Percentiles rank a stretch among this genome's conserved stretches.
Evolutionary conservation across 1,284 basidiomycete species (phyloP).

Genomic region (Cryptococcus sp.): DNA sequence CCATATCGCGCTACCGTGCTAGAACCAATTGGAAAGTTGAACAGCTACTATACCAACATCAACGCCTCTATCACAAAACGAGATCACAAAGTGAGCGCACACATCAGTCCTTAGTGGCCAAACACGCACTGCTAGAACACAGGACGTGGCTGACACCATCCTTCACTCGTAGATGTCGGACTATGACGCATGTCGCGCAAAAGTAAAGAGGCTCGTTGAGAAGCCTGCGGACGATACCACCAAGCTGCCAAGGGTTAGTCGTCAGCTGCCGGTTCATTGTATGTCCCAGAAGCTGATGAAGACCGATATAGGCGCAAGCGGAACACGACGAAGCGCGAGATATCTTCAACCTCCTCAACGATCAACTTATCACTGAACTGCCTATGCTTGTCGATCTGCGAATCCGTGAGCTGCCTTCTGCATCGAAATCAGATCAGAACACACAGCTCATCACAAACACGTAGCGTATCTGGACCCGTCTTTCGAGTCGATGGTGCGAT

Average conservation of each 20-base stretch:
- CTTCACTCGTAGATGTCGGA: slow-evolving; percentile 71
- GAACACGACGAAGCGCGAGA: slow-evolving; percentile 92
- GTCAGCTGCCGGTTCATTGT: not conserved
- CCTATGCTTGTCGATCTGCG: slow-evolving; percentile 92
- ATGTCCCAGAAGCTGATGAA: slow-evolving; percentile 3
- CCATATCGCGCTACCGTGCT: slow-evolving; percentile 93
- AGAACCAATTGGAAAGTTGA: slow-evolving; percentile 94
- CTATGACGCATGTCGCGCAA: slow-evolving; percentile 89
- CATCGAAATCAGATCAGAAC: not conserved
- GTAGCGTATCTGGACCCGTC: slow-evolving; percentile 87
- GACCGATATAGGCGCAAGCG: slow-evolving; percentile 67
- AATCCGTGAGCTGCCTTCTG: slow-evolving; percentile 63
- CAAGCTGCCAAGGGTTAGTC: slow-evolving; percentile 76
- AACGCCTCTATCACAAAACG: slow-evolving; percentile 94
- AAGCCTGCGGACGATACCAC: slow-evolving; percentile 93
- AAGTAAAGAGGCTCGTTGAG: slow-evolving; percentile 82
- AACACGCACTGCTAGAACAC: too few species aligned
- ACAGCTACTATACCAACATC: slow-evolving; percentile 89
- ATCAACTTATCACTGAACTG: slow-evolving; percentile 85
- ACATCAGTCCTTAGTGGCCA: too few species aligned
- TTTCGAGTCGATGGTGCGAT: slow-evolving; percentile 98
- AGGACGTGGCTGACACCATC: too few species aligned
- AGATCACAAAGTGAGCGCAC: slow-evolving; percentile 79
- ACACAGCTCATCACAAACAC: slow-evolving; percentile 1
- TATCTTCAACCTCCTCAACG: slow-evolving; percentile 90